Conservation (phyloP, 1,284 basidiomycete species). For the Malassezia nana region DNA sequence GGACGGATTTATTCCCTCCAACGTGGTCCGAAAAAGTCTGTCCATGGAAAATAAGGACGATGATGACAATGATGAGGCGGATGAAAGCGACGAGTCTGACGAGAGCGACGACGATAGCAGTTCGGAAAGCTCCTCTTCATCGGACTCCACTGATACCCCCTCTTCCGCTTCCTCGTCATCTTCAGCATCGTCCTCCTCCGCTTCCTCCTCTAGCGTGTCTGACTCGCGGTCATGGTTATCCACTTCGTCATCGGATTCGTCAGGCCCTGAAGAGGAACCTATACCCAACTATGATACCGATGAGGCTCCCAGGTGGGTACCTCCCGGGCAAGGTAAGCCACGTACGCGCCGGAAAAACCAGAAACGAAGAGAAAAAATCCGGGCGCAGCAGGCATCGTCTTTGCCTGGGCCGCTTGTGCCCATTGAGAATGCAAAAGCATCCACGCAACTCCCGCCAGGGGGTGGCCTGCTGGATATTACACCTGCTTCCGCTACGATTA, state of each 20-base stretch:
- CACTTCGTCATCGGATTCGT: not conserved
- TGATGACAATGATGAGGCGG: constrained; percentile 1
- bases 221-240: not conserved
- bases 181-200: not conserved
- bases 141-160: not conserved
- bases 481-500: not conserved
- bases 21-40: not conserved
- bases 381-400: not conserved
- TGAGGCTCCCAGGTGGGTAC: constrained; percentile 2
- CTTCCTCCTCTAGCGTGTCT: not conserved
- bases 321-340: constrained; percentile 24
- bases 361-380: constrained; percentile 15
- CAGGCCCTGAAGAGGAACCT: not conserved
- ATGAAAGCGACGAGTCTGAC: not conserved
- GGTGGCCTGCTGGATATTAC: constrained; percentile 11
- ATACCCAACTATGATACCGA: not conserved
- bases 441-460: constrained; percentile 4
- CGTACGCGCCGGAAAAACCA: constrained; percentile 28
- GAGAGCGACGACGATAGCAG: not conserved
- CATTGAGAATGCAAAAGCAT: not conserved
- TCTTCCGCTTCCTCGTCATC: not conserved
- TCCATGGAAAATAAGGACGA: not conserved
- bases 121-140: not conserved
- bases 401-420: not conserved
- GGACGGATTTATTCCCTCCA: not conserved